These are phyloP conservation scores for Didymella glomerata DNA, from an alignment of 2,329 filamentous ascomycete species.

Conservation along the genomic window DNA sequence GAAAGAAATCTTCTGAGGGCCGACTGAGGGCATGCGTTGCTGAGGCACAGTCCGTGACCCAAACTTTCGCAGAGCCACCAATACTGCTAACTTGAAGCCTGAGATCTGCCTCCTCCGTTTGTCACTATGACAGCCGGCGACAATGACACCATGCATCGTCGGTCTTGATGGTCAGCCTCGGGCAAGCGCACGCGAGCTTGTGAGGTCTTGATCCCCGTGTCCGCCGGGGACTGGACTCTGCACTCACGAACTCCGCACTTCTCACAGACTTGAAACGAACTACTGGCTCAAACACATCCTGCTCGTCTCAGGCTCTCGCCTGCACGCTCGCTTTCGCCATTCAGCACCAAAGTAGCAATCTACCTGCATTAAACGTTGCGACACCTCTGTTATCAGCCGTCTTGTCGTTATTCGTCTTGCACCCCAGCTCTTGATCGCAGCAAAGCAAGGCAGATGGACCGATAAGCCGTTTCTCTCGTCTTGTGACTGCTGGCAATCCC, in stretches of 20 bases:
- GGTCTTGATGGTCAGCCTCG: slow-evolving; percentile 1
- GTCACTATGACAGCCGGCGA: slow-evolving; percentile 13
- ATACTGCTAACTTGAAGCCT: background rate
- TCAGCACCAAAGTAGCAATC: slow-evolving; percentile 13
- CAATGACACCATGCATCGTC: slow-evolving; percentile 13
- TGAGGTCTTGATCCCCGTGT: slow-evolving; percentile 2
- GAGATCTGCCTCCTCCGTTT: background rate
- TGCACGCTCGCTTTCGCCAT: slow-evolving; percentile 7
- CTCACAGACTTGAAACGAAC: slow-evolving; percentile 25
- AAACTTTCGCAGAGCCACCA: slow-evolving; percentile 2
- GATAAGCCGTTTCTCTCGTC: slow-evolving; percentile 16
- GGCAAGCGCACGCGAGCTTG: slow-evolving; percentile 17
- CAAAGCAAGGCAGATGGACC: slow-evolving; percentile 20
- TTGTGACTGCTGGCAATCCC: slow-evolving; percentile 21
- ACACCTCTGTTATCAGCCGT: slow-evolving; percentile 17
- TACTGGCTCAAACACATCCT: slow-evolving; percentile 24
- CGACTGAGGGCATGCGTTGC: slow-evolving; percentile 1
- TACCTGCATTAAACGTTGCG: slow-evolving; percentile 19
- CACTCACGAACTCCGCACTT: slow-evolving; percentile 20
- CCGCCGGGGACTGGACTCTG: slow-evolving; percentile 8
- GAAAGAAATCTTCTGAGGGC: slow-evolving; percentile 1
- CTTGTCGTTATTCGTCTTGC: slow-evolving; percentile 8
- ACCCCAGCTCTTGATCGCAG: slow-evolving; percentile 8
- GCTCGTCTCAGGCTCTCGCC: slow-evolving; percentile 19
- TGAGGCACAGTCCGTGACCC: slow-evolving; percentile 8